Base-by-base conservation (phyloP, 2,329 filamentous ascomycete genomes). In the Arthrobotrys musiformis region DNA sequence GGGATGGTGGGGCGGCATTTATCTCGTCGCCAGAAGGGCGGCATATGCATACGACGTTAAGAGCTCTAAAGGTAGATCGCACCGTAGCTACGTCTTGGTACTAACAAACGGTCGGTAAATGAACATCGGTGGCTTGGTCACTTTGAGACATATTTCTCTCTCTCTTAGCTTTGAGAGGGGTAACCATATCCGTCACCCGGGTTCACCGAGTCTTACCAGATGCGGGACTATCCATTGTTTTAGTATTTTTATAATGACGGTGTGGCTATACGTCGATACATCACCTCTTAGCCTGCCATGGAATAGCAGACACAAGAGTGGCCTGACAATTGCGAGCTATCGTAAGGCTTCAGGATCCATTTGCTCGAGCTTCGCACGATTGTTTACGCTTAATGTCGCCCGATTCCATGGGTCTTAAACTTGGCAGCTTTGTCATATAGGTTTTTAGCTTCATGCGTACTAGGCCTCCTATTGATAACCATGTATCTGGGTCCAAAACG, bases 71-170 rank as follows among this genome's bases (percentile, higher is more conserved):
- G 19, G 28, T 35, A 11, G 26, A 30, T 58, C 33, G 30, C 33
- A 58, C n/a, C 9, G 33, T 37, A 44, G 40, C 33, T 62, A 56
- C 66, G 24, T 56, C 44, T 70, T 13, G 44, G 46, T 63, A 63
- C 17, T 44, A 62, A 44, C 56, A 54, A 70, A 70, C 68, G 68
- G 68, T 70, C 68, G 58, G 68, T 64, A 72, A 72, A 64, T 72
- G 46, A 64, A 46, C 35, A 28, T 50, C 19, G 13, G 46, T 37
- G 67, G 67, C 33, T 63, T 61, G 35, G 46, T 62, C 5, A 11
- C 13, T 54, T 62, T 17, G 46, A 64, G 58, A 48, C 48, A 72
- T 33, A 56, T 22, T 40, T n/a, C 24, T 19, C 19, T 37, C 22
- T 35, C n/a, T 17, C 7, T 26, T 42, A 26, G 6, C 58, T 42